Evolutionary conservation across 2,329 filamentous ascomycete genomes (phyloP), one percentile per base, ranked within the genome.

Genomic region (Chaetothyriales sp.): DNA sequence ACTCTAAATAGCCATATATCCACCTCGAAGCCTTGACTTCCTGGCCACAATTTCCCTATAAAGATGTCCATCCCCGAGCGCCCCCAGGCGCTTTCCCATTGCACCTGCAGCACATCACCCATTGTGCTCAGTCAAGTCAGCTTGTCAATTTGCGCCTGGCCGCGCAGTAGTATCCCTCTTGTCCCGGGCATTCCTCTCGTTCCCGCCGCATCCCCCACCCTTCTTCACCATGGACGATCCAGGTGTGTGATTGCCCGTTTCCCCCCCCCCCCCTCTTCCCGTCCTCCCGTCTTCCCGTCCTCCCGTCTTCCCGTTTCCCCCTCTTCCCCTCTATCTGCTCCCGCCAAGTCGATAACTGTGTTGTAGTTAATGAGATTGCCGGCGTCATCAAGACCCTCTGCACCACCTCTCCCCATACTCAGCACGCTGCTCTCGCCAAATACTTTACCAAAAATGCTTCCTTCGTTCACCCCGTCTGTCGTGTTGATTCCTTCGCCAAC

Each of bases 381-480:
- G 65, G 67, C 9, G 73, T 94, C 50, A 85, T 94, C 65, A 75
- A 75, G 53, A 71, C 76, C 37, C 77, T 94, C 53, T 82, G 80
- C 43, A 79, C 84, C 64, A 81, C 83, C 46, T 74, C 76, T 0
- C 82, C 83, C 0, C 72, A 77, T 1, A 70, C 83, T 33, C 88
- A 94, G 66, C 69, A 75, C 51, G 70, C 74, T 2, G 73, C 83
- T 0, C 71, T 94, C 20, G 73, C 85, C 52, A 73, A 71, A n/a
- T 89, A 86, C 69, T 94, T 89, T 67, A 78, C 82, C 0, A 76
- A 76, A 8, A 72, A 83, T 61, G 85, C 86, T 7, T 77, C 79
- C 28, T 92, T 94, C 64, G 76, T 77, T 2, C 87, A 94, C 59
- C 87, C 87, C 0, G 83, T 90, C 65, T 89, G 85, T 62, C 77